A percentile compares a stretch with the other conserved stretches of the same genome.
phyloP scores from a whole-genome alignment of 2,329 filamentous ascomycete species.

The Stagonosporopsis tanaceti region DNA sequence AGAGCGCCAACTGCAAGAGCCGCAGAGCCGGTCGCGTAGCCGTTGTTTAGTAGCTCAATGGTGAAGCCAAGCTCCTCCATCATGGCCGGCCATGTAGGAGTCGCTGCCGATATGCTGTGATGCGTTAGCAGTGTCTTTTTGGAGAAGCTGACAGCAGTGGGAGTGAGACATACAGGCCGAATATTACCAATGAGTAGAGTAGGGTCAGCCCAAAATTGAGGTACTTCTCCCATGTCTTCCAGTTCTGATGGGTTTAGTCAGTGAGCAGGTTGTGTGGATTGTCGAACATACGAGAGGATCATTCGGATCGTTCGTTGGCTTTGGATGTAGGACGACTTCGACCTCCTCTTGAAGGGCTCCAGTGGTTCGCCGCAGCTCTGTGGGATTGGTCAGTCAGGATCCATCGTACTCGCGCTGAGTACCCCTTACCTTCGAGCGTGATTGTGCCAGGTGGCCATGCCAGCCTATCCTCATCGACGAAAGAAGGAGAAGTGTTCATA shows the following conservation, averaged over 20 bases:
- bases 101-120: conserved; percentile 20
- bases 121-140: neutral
- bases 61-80: conserved; percentile 21
- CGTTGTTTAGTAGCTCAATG: conserved; percentile 52
- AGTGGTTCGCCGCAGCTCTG: conserved; percentile 12
- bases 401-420: neutral
- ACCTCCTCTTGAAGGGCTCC: conserved; percentile 4
- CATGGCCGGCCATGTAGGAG: conserved; percentile 22
- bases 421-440: conserved; percentile 16
- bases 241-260: conserved; percentile 8
- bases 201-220: conserved; percentile 18
- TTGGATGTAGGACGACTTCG: conserved; percentile 12
- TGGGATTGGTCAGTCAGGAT: neutral
- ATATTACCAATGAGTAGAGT: conserved; percentile 16
- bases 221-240: conserved; percentile 20
- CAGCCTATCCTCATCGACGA: conserved; percentile 2
- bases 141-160: neutral
- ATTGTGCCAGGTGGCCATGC: conserved; percentile 21
- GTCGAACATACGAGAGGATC: conserved; percentile 12
- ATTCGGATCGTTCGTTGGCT: conserved; percentile 16
- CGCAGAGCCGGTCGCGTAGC: conserved; percentile 55
- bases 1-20: conserved; percentile 53
- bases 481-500: conserved; percentile 5
- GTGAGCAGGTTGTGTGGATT: neutral
- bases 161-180: conserved; percentile 13